These are phyloP conservation scores for Thielaviopsis euricoi DNA, from an alignment of 2,329 filamentous ascomycete genomes.

Conservation along the genomic window DNA sequence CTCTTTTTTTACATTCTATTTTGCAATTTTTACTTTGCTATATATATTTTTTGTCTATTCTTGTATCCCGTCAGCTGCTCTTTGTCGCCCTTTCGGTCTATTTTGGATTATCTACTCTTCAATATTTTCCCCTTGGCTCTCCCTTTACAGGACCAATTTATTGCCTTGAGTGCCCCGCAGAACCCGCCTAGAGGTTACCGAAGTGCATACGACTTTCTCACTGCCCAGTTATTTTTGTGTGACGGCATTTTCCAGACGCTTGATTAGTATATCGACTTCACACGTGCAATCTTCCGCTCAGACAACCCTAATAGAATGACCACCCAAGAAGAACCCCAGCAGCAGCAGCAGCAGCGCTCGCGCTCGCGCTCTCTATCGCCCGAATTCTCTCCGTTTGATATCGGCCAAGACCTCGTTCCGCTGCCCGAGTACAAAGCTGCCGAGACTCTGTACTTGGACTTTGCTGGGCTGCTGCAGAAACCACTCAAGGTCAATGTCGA, in stretches of 20 bases:
- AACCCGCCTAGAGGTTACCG: neutral
- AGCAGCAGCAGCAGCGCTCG: neutral
- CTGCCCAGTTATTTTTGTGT: neutral
- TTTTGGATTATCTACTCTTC: neutral
- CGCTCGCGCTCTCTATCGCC: constrained; percentile 16
- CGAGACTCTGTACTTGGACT: constrained; percentile 37
- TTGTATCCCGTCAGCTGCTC: neutral
- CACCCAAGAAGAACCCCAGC: neutral
- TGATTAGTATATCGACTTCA: neutral
- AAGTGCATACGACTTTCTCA: neutral
- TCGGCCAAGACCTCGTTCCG: constrained; percentile 41
- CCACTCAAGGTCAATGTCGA: constrained; percentile 72
- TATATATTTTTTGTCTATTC: neutral
- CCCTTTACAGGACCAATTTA: neutral
- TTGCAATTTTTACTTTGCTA: neutral
- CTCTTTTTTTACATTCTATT: neutral
- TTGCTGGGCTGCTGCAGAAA: constrained; percentile 55
- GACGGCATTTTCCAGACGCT: neutral
- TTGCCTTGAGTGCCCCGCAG: constrained; percentile 1
- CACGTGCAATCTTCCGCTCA: neutral
- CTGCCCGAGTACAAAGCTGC: constrained; percentile 41
- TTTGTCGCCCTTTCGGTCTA: neutral
- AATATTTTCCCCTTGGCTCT: neutral
- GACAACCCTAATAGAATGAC: too few relatives aligned
- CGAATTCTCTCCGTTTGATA: constrained; percentile 31